These are phyloP conservation scores for Heracleum sosnowskyi DNA, from an alignment of 129 eudicot species.

Conservation along the genomic window DNA sequence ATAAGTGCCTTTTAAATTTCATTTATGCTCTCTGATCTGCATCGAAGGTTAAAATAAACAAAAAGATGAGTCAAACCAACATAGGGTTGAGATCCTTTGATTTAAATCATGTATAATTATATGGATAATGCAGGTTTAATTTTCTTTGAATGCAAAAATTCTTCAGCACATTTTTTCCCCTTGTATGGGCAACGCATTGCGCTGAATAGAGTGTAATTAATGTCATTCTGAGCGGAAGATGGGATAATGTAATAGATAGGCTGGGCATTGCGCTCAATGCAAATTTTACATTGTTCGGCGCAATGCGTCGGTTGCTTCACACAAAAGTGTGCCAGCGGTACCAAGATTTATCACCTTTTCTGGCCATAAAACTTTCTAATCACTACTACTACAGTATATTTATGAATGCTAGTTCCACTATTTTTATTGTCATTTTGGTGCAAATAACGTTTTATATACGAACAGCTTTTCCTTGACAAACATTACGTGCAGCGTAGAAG, in stretches of 20 bases:
- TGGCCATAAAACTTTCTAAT: neutral
- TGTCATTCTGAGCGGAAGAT: neutral
- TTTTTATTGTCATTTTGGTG: neutral
- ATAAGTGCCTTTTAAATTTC: neutral
- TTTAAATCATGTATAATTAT: neutral
- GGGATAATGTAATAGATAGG: neutral
- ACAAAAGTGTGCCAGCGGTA: neutral
- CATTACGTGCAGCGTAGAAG: constrained; percentile 78
- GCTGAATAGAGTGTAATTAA: neutral
- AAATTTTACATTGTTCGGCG: neutral
- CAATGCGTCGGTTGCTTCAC: neutral
- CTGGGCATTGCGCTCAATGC: neutral
- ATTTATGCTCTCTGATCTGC: neutral
- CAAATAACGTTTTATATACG: neutral
- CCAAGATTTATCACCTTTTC: neutral
- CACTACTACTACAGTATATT: neutral
- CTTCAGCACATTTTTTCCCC: neutral
- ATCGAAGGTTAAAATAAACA: neutral
- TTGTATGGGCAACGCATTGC: neutral
- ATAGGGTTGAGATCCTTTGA: neutral
- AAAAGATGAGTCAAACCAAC: neutral
- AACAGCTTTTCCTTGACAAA: constrained; percentile 47
- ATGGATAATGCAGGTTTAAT: neutral
- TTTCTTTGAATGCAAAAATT: neutral
- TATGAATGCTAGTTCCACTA: neutral